Percentiles rank a stretch among this genome's conserved stretches.
Conservation (phyloP, 1,284 basidiomycete species). For the Salmacisia buchloeana region DNA sequence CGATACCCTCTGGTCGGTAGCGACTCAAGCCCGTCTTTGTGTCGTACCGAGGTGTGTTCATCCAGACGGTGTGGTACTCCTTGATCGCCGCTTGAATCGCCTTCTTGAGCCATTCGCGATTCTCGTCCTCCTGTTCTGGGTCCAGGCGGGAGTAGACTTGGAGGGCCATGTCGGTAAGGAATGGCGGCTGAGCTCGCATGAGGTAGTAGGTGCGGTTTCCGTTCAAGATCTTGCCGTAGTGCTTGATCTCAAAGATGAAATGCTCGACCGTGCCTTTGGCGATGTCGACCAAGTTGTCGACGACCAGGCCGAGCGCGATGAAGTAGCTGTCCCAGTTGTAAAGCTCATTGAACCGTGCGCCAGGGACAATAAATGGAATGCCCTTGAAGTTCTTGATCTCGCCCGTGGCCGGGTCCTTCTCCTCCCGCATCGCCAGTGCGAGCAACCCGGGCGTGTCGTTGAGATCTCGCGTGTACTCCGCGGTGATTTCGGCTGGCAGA, state of each 20-base stretch:
- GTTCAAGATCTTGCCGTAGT: conserved; percentile 71
- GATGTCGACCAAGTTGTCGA: conserved; percentile 86
- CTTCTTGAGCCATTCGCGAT: conserved; percentile 84
- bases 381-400: conserved; percentile 70
- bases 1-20: conserved; percentile 86
- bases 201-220: conserved; percentile 62
- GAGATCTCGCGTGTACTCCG: conserved; percentile 80
- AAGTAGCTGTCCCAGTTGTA: conserved; percentile 65
- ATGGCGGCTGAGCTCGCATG: conserved; percentile 90
- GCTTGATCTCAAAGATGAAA: conserved; percentile 97
- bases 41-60: conserved; percentile 85
- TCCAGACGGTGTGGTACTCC: conserved; percentile 97
- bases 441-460: conserved; percentile 90
- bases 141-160: conserved; percentile 96
- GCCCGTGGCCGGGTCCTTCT: conserved; percentile 58
- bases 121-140: conserved; percentile 69
- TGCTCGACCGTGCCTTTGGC: conserved; percentile 97
- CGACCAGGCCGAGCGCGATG: conserved; percentile 83
- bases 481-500: conserved; percentile 81
- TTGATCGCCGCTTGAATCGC: conserved; percentile 96
- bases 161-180: conserved; percentile 95
- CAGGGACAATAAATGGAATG: conserved; percentile 88
- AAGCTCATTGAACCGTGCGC: conserved; percentile 95
- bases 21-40: conserved; percentile 86
- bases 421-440: conserved; percentile 84